Base-by-base conservation (phyloP, 2,329 filamentous ascomycete genomes). In the Apiospora hydei region DNA sequence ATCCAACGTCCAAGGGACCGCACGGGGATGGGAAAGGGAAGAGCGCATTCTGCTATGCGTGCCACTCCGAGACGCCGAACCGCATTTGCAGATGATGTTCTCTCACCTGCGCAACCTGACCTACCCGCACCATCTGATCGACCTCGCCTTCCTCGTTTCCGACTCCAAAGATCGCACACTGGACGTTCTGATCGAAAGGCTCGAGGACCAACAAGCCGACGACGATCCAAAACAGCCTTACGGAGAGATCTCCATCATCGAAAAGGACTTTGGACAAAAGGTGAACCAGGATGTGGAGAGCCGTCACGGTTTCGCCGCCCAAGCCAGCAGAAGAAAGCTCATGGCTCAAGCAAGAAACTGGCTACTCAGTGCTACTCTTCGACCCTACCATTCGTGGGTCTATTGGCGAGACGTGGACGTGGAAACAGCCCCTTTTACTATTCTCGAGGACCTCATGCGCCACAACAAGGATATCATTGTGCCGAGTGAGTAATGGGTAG, bases 341-440 rank as follows among this genome's bases (percentile, higher is more conserved):
- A 99, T 99, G 96, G 96, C 96, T 0, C 95, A 98, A 84, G 96
- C 96, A 69, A 90, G 96, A 74, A 99, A 99, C 83, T 99, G 96
- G 96, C 87, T 99, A 70, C 85, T 99, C 71, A 98, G 95, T 78
- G 96, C 96, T 53, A 96, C 96, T 30, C 85, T 99, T 70, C 91
- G 96, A 61, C 96, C 96, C 1, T 97, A 96, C 70, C 96, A 99
- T 81, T 98, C 95, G 75, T 99, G 96, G 96, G 96, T 99, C 13
- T 99, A 99, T 81, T 99, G 96, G 96, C 91, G 96, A 83, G 96
- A 99, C 84, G 96, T 98, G 34, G 96, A 99, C 83, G 96, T 99
- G 11, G 95, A 98, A 83, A 99, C 96, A 1, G 96, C 96, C 2
- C 96, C 96, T 0, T 96, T 96, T 80, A 98, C 96, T 0, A 98